Evolutionary conservation across 2,329 filamentous ascomycete genomes (phyloP).

Genomic region (Pestalotiopsis sp.): DNA sequence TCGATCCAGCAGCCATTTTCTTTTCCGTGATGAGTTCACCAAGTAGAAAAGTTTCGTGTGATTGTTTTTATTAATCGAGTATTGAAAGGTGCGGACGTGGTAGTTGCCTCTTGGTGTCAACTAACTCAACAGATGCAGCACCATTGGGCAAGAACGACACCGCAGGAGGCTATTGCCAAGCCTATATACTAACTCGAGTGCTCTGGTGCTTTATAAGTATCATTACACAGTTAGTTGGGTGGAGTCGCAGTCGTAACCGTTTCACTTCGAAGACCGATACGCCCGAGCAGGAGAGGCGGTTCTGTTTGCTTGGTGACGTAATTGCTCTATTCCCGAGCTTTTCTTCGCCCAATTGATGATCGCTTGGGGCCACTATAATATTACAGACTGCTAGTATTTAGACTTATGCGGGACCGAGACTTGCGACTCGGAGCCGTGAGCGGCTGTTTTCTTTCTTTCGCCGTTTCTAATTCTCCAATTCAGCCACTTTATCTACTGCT

Average conservation of each 20-base stretch:
- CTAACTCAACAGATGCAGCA: neutral
- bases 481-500: too few species aligned
- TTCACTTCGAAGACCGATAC: neutral
- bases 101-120: neutral
- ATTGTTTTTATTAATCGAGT: neutral
- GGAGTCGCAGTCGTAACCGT: neutral
- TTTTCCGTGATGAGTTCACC: neutral
- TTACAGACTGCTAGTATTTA: neutral
- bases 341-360: too few species aligned
- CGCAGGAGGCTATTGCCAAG: neutral
- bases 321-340: neutral
- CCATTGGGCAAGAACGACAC: neutral
- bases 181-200: neutral
- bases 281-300: neutral
- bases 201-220: neutral
- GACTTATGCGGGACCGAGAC: neutral
- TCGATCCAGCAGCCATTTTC: neutral
- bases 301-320: neutral
- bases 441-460: neutral
- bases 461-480: neutral
- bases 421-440: neutral
- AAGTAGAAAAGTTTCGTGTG: too few species aligned
- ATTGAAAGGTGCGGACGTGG: neutral
- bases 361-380: neutral
- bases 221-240: neutral